A percentile compares a stretch with the other conserved stretches of the same genome.
phyloP scores from a whole-genome alignment of 768 basidiomycete genomes.

The Serendipita vermifera region DNA sequence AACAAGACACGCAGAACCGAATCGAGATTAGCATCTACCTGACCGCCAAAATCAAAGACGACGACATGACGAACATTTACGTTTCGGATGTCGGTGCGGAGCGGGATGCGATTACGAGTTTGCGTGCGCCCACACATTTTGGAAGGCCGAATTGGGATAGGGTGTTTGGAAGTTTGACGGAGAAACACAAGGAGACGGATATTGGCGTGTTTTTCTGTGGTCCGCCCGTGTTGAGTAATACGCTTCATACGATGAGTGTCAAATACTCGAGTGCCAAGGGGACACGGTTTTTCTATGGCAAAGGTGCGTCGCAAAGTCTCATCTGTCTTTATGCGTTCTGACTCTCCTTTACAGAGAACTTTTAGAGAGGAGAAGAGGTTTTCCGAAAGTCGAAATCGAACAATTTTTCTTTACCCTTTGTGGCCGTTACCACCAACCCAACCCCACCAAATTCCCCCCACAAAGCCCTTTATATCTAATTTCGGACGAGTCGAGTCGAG shows the following conservation, averaged over 20 bases:
- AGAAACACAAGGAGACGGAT: conserved; percentile 80
- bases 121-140: conserved; percentile 86
- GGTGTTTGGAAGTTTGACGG: conserved; percentile 55
- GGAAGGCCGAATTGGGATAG: conserved; percentile 80
- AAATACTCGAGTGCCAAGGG: conserved; percentile 67
- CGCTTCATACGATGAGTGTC: conserved; percentile 67
- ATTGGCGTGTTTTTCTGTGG: conserved; percentile 93
- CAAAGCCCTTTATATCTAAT: too few species aligned
- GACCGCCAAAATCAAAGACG: conserved; percentile 80
- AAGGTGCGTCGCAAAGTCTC: conserved; percentile 29
- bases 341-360: conserved; percentile 6
- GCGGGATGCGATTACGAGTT: conserved; percentile 77
- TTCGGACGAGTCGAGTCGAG: too few species aligned
- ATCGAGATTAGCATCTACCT: conserved; percentile 95
- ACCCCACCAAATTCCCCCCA: too few species aligned
- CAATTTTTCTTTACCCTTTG: too few species aligned
- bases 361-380: too few species aligned
- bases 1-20: conserved; percentile 70
- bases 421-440: too few species aligned
- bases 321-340: not conserved
- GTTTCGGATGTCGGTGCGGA: conserved; percentile 86
- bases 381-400: too few species aligned
- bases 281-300: conserved; percentile 85
- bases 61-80: conserved; percentile 88
- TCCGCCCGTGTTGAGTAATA: conserved; percentile 52